A percentile compares a stretch with the other conserved stretches of the same genome.
Conservation (phyloP, 345 rosid genomes). For the Theobroma cacao region DNA sequence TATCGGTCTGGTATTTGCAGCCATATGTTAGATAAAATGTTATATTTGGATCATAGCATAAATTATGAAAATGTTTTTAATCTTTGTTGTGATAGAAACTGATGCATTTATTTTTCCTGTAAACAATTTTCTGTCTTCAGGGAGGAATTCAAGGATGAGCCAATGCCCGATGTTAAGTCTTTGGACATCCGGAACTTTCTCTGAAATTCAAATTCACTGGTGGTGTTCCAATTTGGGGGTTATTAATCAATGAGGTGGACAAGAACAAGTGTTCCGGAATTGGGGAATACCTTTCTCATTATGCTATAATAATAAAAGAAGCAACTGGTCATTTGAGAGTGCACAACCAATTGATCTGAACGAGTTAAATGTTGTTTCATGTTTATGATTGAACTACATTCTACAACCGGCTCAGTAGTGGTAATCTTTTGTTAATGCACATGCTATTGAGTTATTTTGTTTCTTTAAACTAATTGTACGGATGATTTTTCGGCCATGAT, state of each 20-base stretch:
- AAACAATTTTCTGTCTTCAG: constrained; percentile 30
- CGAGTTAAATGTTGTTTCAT: neutral
- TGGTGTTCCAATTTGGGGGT: neutral
- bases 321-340: constrained; percentile 1
- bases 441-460: neutral
- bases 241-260: neutral
- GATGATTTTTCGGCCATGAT: neutral
- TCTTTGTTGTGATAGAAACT: neutral
- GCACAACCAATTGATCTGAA: constrained; percentile 11
- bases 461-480: neutral
- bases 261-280: neutral
- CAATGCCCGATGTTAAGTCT: constrained; percentile 71
- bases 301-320: constrained; percentile 24
- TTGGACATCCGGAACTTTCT: constrained; percentile 92
- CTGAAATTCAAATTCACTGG: neutral
- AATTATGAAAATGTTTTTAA: neutral
- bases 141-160: constrained; percentile 94
- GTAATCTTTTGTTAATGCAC: neutral
- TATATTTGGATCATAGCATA: neutral
- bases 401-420: neutral
- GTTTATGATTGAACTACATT: neutral
- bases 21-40: neutral
- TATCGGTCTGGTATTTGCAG: neutral
- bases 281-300: constrained; percentile 16
- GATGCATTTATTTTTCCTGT: neutral